Conservation (phyloP, 176 grass and related monocot species). For the Eremochloa ophiuroides region DNA sequence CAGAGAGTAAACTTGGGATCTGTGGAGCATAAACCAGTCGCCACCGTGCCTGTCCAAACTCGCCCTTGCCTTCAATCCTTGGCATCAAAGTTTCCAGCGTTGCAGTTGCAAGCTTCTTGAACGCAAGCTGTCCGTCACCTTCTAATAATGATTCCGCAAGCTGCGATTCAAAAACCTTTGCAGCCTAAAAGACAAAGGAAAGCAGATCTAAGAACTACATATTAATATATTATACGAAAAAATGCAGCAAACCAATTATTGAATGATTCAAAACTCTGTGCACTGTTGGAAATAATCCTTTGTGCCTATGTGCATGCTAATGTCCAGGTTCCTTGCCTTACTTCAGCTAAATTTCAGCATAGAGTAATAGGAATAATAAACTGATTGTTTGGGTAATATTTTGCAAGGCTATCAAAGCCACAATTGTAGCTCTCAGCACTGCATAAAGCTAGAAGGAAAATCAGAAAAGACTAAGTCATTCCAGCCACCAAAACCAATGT, state of each 20-base stretch:
- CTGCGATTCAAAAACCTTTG: slow-evolving; percentile 87
- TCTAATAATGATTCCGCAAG: slow-evolving; percentile 92
- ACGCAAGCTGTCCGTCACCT: slow-evolving; percentile 88
- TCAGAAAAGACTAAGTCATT: background rate
- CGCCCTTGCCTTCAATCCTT: slow-evolving; percentile 94
- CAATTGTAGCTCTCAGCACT: background rate
- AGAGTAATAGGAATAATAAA: background rate
- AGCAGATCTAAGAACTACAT: background rate
- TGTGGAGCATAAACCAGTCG: slow-evolving; percentile 87
- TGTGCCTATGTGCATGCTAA: background rate
- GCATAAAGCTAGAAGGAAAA: background rate
- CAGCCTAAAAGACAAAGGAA: slow-evolving; percentile 53
- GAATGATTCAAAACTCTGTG: background rate
- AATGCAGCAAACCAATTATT: background rate
- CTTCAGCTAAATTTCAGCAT: background rate
- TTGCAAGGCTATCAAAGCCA: background rate
- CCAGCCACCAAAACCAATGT: background rate
- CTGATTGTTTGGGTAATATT: background rate
- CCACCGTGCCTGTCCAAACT: slow-evolving; percentile 95
- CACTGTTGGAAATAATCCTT: background rate
- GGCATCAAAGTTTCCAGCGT: slow-evolving; percentile 97
- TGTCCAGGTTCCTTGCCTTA: background rate
- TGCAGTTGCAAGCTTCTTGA: slow-evolving; percentile 95
- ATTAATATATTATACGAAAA: background rate
- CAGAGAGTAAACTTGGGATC: slow-evolving; percentile 87